phyloP scores from a whole-genome alignment of 805 yeast species.

The Soucietia sequanensis region DNA sequence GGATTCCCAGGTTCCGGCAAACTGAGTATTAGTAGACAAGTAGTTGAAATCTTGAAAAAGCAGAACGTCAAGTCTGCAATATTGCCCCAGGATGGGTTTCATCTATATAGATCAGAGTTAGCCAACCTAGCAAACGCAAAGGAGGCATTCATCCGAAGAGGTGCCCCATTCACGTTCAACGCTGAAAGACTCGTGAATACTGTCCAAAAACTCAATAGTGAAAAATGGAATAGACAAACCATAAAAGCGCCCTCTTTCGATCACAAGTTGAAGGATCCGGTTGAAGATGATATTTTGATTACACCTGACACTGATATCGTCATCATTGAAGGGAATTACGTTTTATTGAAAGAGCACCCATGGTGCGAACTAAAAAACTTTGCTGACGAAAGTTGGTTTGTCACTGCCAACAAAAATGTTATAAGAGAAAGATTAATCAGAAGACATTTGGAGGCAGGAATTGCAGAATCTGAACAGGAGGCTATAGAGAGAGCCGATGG shows the following conservation, averaged over 20 bases:
- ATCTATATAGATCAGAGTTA: slow-evolving; percentile 31
- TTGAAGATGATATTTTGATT: slow-evolving; percentile 49
- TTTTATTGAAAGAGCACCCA: slow-evolving; percentile 54
- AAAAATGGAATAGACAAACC: slow-evolving; percentile 16
- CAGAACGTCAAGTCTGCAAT: slow-evolving; percentile 15
- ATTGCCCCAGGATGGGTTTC: slow-evolving; percentile 43
- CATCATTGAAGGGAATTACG: slow-evolving; percentile 75
- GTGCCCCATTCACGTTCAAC: slow-evolving; percentile 87
- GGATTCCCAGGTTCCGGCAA: slow-evolving; percentile 91
- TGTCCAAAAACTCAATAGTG: slow-evolving; percentile 16
- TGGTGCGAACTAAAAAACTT: slow-evolving; percentile 53
- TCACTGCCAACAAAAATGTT: slow-evolving; percentile 43
- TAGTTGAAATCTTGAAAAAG: slow-evolving; percentile 30
- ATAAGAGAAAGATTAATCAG: slow-evolving; percentile 60
- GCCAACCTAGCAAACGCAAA: slow-evolving; percentile 49
- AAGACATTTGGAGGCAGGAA: slow-evolving; percentile 63
- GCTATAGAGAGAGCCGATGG: slow-evolving; percentile 51
- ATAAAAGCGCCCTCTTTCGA: slow-evolving; percentile 69
- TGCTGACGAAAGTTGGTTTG: slow-evolving; percentile 49
- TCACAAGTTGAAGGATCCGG: slow-evolving; percentile 74
- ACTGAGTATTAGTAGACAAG: slow-evolving; percentile 56
- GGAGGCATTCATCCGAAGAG: slow-evolving; percentile 64
- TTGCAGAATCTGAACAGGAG: slow-evolving; percentile 44
- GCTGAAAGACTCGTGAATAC: slow-evolving; percentile 35
- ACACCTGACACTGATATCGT: slow-evolving; percentile 49